phyloP scores from a whole-genome alignment of 2,329 filamentous ascomycete genomes.

The Calonectria naviculata region DNA sequence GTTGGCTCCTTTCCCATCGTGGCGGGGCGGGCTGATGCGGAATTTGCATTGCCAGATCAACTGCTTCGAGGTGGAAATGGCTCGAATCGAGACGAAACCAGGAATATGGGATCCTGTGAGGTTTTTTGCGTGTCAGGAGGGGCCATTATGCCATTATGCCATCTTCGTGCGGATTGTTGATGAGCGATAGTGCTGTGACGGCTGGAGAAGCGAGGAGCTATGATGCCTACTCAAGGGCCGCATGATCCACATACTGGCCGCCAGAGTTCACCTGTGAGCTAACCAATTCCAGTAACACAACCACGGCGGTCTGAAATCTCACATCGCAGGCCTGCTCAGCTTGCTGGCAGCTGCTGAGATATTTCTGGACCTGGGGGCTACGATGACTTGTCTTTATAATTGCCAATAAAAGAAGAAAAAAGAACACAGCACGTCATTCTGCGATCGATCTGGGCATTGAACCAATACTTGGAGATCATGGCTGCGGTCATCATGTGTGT shows the following conservation, averaged over 20 bases:
- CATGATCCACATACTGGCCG: conserved; percentile 7
- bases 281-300: background rate
- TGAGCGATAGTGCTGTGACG: background rate
- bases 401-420: background rate
- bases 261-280: conserved; percentile 1
- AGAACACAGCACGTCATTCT: background rate
- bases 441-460: background rate
- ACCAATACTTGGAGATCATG: background rate
- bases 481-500: conserved; percentile 5
- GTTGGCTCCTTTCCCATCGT: conserved; percentile 44
- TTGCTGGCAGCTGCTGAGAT: too few relatives aligned
- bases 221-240: conserved; percentile 4
- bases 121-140: conserved; percentile 10
- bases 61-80: background rate
- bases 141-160: conserved; percentile 48
- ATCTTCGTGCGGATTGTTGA: conserved; percentile 41
- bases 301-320: background rate
- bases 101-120: conserved; percentile 27
- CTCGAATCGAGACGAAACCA: conserved; percentile 2
- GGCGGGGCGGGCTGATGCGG: conserved; percentile 18
- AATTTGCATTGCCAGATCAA: conserved; percentile 43
- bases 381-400: background rate
- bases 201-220: conserved; percentile 24
- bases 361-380: background rate
- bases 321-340: background rate